These are phyloP conservation scores for Dicorynia guianensis DNA, from an alignment of 306 rosid genomes.

Conservation along the genomic window DNA sequence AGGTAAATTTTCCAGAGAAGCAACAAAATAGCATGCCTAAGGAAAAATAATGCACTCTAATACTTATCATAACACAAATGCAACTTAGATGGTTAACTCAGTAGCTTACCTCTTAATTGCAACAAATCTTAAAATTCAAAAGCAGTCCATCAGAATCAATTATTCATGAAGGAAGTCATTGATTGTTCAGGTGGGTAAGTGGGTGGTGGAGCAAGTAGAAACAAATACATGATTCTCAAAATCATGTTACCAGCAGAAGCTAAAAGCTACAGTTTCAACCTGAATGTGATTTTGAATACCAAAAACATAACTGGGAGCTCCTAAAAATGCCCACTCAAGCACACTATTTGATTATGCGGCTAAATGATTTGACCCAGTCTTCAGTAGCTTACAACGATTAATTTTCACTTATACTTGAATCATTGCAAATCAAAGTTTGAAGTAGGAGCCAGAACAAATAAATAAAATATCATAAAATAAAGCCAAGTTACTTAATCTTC, in stretches of 20 bases:
- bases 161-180: slow-evolving; percentile 20
- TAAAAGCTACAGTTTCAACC: slow-evolving; percentile 23
- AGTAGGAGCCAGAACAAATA: neutral
- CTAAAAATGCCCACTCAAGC: neutral
- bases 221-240: slow-evolving; percentile 27
- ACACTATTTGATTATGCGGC: slow-evolving; percentile 5
- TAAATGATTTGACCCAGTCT: slow-evolving; percentile 16
- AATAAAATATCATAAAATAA: slow-evolving; percentile 19
- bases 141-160: slow-evolving; percentile 27
- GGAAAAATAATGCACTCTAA: slow-evolving; percentile 18
- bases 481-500: slow-evolving; percentile 33
- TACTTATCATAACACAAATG: slow-evolving; percentile 4
- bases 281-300: slow-evolving; percentile 37
- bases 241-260: slow-evolving; percentile 32
- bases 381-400: slow-evolving; percentile 1
- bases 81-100: neutral
- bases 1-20: slow-evolving; percentile 8
- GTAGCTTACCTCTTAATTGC: slow-evolving; percentile 25
- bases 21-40: slow-evolving; percentile 8
- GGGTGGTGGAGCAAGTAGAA: slow-evolving; percentile 11
- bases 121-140: neutral
- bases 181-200: neutral
- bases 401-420: neutral
- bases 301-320: neutral
- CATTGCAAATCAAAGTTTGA: neutral